Conservation (phyloP, 192 early-diverging fungal species). For the Coemansia sp. region DNA sequence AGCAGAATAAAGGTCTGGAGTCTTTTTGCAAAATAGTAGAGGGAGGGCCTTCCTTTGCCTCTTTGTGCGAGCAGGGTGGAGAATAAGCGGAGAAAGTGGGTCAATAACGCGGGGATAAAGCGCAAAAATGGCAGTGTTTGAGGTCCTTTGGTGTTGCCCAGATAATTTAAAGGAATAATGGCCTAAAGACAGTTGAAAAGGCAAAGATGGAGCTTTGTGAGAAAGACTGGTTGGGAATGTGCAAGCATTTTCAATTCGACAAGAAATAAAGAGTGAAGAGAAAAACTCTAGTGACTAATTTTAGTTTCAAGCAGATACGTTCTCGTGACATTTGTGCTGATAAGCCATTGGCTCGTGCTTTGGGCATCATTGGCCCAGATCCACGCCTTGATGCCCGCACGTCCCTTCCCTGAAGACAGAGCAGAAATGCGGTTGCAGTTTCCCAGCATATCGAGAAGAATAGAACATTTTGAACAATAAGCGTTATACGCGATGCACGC, state of each 20-base stretch:
- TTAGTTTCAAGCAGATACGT: neutral
- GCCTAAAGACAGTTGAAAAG: neutral
- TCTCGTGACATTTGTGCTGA: neutral
- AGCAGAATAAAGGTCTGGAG: neutral
- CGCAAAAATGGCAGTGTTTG: neutral
- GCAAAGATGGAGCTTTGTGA: neutral
- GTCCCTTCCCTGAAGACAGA: no score
- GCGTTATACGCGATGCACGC: no score
- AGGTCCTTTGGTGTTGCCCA: slow-evolving; percentile 3
- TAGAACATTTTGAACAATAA: no score
- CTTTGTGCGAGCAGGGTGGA: neutral
- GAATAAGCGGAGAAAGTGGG: neutral
- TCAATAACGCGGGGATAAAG: neutral
- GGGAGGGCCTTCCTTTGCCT: no score
- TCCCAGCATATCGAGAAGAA: no score
- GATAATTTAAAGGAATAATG: neutral
- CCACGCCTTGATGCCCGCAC: no score
- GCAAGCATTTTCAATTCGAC: neutral
- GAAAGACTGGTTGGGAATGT: neutral
- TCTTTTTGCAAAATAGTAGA: neutral
- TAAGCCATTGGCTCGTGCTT: neutral
- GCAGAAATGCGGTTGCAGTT: no score
- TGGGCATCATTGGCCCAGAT: neutral
- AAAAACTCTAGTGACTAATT: neutral
- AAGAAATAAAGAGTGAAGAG: neutral